Evolutionary conservation across 805 yeast genomes (phyloP).

Genomic region (Jamesozyma spencerorum): DNA sequence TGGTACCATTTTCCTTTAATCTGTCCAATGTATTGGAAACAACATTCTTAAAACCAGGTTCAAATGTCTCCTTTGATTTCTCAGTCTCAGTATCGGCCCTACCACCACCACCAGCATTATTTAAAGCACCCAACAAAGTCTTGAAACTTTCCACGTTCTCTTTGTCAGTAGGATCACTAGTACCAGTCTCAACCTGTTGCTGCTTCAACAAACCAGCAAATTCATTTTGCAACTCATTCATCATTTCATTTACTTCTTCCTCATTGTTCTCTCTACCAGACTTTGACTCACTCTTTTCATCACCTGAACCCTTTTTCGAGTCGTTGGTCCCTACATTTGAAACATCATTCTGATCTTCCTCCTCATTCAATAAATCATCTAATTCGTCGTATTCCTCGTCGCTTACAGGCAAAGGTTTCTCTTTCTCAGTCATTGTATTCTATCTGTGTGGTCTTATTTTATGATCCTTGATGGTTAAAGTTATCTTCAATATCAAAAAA

Average conservation of each 20-base stretch:
- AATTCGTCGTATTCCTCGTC: conserved; percentile 59
- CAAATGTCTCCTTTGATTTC: conserved; percentile 33
- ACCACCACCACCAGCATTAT: conserved; percentile 20
- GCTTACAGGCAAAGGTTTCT: not conserved
- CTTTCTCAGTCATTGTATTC: not conserved
- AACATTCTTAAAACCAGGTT: conserved; percentile 52
- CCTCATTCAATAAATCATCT: conserved; percentile 76
- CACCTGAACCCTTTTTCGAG: conserved; percentile 24
- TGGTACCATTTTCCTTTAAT: conserved; percentile 64
- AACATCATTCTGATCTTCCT: conserved; percentile 9
- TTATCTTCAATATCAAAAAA: no score
- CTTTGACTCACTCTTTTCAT: conserved; percentile 40
- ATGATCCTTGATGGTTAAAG: not conserved
- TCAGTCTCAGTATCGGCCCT: conserved; percentile 1
- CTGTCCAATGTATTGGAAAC: conserved; percentile 75
- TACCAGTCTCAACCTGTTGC: not conserved
- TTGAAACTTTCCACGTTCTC: conserved; percentile 30
- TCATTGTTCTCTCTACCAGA: conserved; percentile 40
- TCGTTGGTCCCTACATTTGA: not conserved
- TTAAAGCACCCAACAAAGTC: conserved; percentile 25
- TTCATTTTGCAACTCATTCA: conserved; percentile 21
- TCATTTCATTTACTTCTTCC: conserved; percentile 28
- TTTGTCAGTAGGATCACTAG: conserved; percentile 5
- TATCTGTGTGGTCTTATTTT: not conserved
- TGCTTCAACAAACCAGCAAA: conserved; percentile 20